Base-by-base conservation (phyloP, 163 green algal species). In the Scenedesmus sp. region DNA sequence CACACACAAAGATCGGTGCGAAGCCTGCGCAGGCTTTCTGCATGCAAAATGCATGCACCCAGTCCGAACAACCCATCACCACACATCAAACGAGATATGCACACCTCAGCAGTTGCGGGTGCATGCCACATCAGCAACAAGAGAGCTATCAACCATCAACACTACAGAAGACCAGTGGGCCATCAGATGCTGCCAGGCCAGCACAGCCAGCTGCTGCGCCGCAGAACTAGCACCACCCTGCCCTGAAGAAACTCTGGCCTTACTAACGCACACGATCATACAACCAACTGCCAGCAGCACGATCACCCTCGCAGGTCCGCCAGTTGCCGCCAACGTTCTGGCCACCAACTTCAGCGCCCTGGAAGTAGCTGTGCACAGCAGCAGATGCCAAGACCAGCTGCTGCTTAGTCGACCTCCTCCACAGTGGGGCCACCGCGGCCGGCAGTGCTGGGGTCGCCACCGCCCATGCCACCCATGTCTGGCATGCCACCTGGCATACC, bases 371-470 rank as follows among this genome's bases (percentile, higher is more conserved):
- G n/a, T n/a, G 24, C 78, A 37, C 35, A 49, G 18, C 35, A 49
- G 78, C 43, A 20, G 40, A 42, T 46, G 33, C 37, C 24, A 35
- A 72, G 4, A 7, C 35, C 9, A 5, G 59, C 59, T 72, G 76
- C 46, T 44, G 94, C 51, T 98, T 98, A 99, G 94, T 99, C 97
- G 51, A 99, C 97, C 94, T 99, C 97, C 96, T 99, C 97, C 43
- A 99, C 97, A 84, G 97, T 98, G 88, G 97, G 97, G 51, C 97
- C 95, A 40, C 53, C 83, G 40, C 87, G 56, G 59, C 79, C 92
- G 53, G 89, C 95, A 87, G 91, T 95, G 46, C 88, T 83, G 33
- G 87, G 92, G 53, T 89, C 93, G 26, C 86, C 90, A 5, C 91
- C 95, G 53, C 46, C 65, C 85, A 84, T 84, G 72, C 85, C 85